Percentiles rank a stretch among this genome's conserved stretches.
Conservation (phyloP, 345 rosid genomes). For the Moricandia moricandioides region DNA sequence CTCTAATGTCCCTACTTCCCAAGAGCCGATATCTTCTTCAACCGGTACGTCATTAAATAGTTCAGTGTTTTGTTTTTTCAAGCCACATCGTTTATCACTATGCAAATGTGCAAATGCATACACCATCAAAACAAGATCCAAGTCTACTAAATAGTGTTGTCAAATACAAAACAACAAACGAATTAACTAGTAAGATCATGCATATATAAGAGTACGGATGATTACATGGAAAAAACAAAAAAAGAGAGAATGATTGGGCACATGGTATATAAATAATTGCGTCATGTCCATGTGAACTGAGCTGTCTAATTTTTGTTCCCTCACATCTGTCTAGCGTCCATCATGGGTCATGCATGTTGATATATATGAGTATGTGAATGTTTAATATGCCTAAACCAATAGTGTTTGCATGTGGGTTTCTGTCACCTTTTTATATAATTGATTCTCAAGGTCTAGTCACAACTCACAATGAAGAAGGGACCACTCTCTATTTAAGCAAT, state of each 20-base stretch:
- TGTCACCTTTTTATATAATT: constrained; percentile 31
- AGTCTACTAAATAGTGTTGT: constrained; percentile 1
- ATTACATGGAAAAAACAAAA: constrained; percentile 12
- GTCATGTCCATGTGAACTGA: constrained; percentile 38
- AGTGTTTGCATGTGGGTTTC: constrained; percentile 39
- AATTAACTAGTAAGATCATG: background rate
- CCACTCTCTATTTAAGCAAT: constrained; percentile 33
- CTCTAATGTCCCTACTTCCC: constrained; percentile 25
- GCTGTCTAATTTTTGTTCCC: constrained; percentile 25
- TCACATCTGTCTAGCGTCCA: constrained; percentile 30
- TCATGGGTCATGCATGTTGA: constrained; percentile 34
- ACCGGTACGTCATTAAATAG: constrained; percentile 19
- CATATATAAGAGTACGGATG: constrained; percentile 13
- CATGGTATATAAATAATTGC: constrained; percentile 27
- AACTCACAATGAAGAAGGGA: constrained; percentile 21
- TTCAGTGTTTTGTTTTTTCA: background rate
- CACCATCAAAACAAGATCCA: constrained; percentile 1
- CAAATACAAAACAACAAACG: background rate
- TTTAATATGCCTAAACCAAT: constrained; percentile 18
- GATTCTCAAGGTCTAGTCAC: constrained; percentile 33
- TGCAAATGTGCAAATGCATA: constrained; percentile 18
- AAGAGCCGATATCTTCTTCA: constrained; percentile 28
- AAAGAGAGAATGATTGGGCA: constrained; percentile 28
- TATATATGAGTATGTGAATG: background rate
- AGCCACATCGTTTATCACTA: background rate